Conservation (phyloP, 1,284 basidiomycete species). For the Rhodotorula sp. region DNA sequence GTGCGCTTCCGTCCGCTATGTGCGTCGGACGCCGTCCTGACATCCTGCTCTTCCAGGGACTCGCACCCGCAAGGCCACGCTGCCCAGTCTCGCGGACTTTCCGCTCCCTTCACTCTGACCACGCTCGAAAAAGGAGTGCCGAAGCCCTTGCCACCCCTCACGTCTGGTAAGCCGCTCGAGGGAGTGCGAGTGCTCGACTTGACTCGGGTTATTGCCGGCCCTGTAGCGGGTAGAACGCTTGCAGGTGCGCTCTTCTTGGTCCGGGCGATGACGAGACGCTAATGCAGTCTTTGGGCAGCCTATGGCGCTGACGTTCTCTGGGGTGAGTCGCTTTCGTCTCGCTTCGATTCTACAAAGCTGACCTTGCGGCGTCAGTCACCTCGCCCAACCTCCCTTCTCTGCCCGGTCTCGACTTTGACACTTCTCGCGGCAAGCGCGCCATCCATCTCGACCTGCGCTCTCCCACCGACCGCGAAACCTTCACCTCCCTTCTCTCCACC, state of each 20-base stretch:
- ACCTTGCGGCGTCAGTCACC: constrained; percentile 49
- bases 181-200: constrained; percentile 61
- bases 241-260: constrained; percentile 54
- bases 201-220: constrained; percentile 62
- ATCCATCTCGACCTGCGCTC: constrained; percentile 60
- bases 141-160: too few relatives aligned
- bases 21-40: too few relatives aligned
- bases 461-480: constrained; percentile 47
- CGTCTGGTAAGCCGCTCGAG: constrained; percentile 51
- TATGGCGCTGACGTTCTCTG: constrained; percentile 2
- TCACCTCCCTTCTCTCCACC: constrained; percentile 40
- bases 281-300: not conserved
- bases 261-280: too few relatives aligned
- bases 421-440: constrained; percentile 65
- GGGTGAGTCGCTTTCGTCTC: not conserved
- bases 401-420: constrained; percentile 61
- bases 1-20: too few relatives aligned
- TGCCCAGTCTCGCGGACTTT: not conserved
- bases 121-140: too few relatives aligned
- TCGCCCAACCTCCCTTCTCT: constrained; percentile 60
- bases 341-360: too few relatives aligned
- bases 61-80: constrained; percentile 10
- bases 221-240: constrained; percentile 59
- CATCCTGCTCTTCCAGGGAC: not conserved
- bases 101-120: not conserved